A percentile compares a stretch with the other conserved stretches of the same genome.
Evolutionary conservation across 2,329 filamentous ascomycete genomes (phyloP).

Genomic region (Talaromyces sp.): DNA sequence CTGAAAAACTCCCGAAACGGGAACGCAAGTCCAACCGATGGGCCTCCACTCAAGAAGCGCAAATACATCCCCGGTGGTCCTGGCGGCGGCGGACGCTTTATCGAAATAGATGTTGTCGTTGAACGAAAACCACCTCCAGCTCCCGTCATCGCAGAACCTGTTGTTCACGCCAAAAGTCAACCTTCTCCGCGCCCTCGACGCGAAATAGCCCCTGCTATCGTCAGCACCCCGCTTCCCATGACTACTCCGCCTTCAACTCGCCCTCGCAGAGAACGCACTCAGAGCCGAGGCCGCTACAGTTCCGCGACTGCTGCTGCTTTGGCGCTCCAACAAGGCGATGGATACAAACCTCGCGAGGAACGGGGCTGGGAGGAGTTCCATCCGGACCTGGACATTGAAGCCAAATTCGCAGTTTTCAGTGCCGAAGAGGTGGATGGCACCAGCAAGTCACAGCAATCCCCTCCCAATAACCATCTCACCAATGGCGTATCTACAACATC

Average conservation of each 20-base stretch:
- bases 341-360: constrained; percentile 96
- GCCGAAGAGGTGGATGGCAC: constrained; percentile 80
- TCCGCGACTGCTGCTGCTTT: constrained; percentile 82
- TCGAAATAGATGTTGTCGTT: constrained; percentile 62
- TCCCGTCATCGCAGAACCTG: constrained; percentile 22
- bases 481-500: constrained; percentile 28
- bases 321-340: constrained; percentile 85
- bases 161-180: constrained; percentile 43
- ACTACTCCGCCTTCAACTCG: constrained; percentile 39
- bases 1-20: constrained; percentile 30
- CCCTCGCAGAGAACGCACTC: constrained; percentile 41
- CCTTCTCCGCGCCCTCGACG: constrained; percentile 52
- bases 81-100: constrained; percentile 78
- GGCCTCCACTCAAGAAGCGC: constrained; percentile 66
- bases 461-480: constrained; percentile 24
- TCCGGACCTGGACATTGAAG: constrained; percentile 86
- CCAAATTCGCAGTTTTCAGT: constrained; percentile 70
- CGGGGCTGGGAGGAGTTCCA: constrained; percentile 98
- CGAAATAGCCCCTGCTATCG: constrained; percentile 43
- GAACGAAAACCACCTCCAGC: constrained; percentile 51
- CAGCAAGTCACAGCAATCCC: constrained; percentile 31
- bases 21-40: constrained; percentile 37
- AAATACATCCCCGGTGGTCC: constrained; percentile 83
- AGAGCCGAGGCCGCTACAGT: constrained; percentile 66
- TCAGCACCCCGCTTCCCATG: constrained; percentile 25